Conservation (phyloP, 805 yeast genomes). For the Starmerella tilneyi region DNA sequence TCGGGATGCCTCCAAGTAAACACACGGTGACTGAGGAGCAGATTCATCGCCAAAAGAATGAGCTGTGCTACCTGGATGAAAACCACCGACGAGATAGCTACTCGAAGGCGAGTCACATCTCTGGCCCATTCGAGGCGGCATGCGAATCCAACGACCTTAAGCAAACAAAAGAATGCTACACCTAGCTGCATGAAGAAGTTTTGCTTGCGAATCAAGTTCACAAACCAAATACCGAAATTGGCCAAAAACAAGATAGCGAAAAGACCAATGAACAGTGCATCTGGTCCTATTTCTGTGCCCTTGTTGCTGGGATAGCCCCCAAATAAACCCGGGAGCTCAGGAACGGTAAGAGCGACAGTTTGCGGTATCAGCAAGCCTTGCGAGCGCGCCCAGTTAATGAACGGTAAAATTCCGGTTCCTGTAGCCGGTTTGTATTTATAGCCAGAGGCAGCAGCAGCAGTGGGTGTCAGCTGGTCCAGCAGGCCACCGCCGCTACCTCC, state of each 20-base stretch:
- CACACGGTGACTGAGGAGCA: constrained; percentile 59
- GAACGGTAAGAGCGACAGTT: constrained; percentile 22
- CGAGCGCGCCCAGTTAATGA: constrained; percentile 20
- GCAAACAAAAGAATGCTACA: constrained; percentile 42
- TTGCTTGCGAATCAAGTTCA: constrained; percentile 48
- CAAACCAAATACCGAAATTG: constrained; percentile 39
- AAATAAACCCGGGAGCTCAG: constrained; percentile 35
- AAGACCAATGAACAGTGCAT: constrained; percentile 45
- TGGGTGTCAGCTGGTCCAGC: constrained; percentile 17
- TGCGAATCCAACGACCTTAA: constrained; percentile 50
- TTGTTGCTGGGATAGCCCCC: constrained; percentile 42
- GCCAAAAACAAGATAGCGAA: constrained; percentile 42
- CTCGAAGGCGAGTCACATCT: constrained; percentile 37
- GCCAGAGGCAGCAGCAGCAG: constrained; percentile 17
- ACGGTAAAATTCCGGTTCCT: constrained; percentile 28
- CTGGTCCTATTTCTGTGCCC: constrained; percentile 47
- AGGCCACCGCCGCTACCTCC: constrained; percentile 12
- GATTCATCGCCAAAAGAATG: constrained; percentile 48
- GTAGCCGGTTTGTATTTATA: constrained; percentile 21
- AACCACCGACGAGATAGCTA: constrained; percentile 50
- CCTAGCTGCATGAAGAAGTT: constrained; percentile 47
- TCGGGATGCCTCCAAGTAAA: constrained; percentile 73
- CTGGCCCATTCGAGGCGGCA: constrained; percentile 50
- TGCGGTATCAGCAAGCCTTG: constrained; percentile 17
- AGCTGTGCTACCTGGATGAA: constrained; percentile 49